Base-by-base conservation (phyloP, 2,329 filamentous ascomycete genomes). In the Phoma herbarum region DNA sequence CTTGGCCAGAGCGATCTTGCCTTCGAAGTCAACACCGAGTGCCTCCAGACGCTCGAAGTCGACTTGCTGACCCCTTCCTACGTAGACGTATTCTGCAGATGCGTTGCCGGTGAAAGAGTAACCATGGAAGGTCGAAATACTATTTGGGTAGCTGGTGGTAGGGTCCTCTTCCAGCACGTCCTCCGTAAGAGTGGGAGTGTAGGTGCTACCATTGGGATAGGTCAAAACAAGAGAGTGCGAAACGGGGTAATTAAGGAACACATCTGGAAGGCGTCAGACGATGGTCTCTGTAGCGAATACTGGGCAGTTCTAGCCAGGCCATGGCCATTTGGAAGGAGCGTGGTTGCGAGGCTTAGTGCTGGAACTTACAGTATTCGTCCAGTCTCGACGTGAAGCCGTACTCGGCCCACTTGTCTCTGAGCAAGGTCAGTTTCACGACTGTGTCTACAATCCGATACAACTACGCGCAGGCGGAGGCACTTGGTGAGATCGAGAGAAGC, bases 1-100 rank as follows among this genome's bases (percentile, higher is more conserved):
- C 57, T 77, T 78, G 22, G 79, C 75, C n/a, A 83, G 62, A 1
- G 80, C 81, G 58, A 82, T 82, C 62, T 82, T 83, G 51, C 81
- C 80, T 58, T 82, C 74, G 2, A 82, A 73, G 22, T 77, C 64
- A 14, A 83, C 77, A 26, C 79, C 79, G 8, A 81, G 68, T 28
- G 73, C 75, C 16, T 72, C 48, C 8, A 81, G 68, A 16, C 78
- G 73, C n/a, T 81, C 71, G 45, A 82, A 82, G 53, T 83, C 81
- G n/a, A 78, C 77, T 52, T 79, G 71, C 52, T 77, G 74, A 14
- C 75, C 75, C 61, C 72, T 62, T 28, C 80, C 79, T 14, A 82
- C 79, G 58, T 81, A 82, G 43, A 81, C 79, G 58, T 80, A 82
- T 68, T 82, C 79, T 29, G 79, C 81, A 58, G 75, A 77, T 35